phyloP scores from a whole-genome alignment of 768 basidiomycete species.

The Hirschioporus abietinus region DNA sequence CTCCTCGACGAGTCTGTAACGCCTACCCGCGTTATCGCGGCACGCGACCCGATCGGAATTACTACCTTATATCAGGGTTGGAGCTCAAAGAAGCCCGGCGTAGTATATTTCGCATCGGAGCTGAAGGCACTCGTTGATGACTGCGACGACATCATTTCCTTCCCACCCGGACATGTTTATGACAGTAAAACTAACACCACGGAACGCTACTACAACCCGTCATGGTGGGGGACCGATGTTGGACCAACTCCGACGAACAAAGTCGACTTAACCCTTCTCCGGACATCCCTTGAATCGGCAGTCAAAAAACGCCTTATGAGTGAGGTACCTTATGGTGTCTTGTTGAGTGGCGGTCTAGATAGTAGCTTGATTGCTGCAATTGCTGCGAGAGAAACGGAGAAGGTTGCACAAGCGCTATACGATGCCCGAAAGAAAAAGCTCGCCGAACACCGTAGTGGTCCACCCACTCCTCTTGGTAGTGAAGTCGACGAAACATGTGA shows the following conservation, averaged over 20 bases:
- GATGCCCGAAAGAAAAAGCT: conserved; percentile 62
- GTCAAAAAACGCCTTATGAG: conserved; percentile 96
- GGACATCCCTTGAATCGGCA: conserved; percentile 83
- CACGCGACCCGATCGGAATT: conserved; percentile 95
- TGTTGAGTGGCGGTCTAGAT: conserved; percentile 92
- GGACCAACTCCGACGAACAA: conserved; percentile 52
- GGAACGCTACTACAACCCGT: conserved; percentile 79
- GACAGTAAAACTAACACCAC: conserved; percentile 80
- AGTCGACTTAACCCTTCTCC: conserved; percentile 62
- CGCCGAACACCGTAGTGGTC: conserved; percentile 48
- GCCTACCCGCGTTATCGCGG: conserved; percentile 89
- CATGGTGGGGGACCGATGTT: conserved; percentile 85
- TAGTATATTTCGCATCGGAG: conserved; percentile 91
- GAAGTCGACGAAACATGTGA: conserved; percentile 51
- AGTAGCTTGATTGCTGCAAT: conserved; percentile 94
- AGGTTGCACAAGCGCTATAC: conserved; percentile 73
- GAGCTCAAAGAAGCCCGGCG: conserved; percentile 76
- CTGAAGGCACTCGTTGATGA: conserved; percentile 88
- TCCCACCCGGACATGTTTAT: conserved; percentile 96
- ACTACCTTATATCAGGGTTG: conserved; percentile 99
- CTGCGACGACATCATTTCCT: conserved; percentile 91
- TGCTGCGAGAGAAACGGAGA: conserved; percentile 93
- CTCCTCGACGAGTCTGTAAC: conserved; percentile 89
- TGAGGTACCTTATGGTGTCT: conserved; percentile 96
- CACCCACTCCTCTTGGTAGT: conserved; percentile 41